These are phyloP conservation scores for Ganoderma sinense DNA, from an alignment of 1,284 basidiomycete genomes.

Conservation along the genomic window DNA sequence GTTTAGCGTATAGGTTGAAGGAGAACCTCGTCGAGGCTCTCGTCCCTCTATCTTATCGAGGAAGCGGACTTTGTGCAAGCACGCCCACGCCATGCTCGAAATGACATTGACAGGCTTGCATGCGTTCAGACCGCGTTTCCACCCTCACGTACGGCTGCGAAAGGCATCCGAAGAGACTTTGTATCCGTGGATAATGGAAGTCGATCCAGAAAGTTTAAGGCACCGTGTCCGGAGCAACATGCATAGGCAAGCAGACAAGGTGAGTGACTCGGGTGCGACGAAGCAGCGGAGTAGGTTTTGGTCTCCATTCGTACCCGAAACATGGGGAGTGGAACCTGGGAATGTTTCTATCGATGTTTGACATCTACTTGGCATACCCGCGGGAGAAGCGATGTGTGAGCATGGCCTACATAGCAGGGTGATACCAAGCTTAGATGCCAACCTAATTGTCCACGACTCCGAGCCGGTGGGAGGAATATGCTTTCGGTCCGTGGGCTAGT, in stretches of 20 bases:
- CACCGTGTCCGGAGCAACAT: not conserved
- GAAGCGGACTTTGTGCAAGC: not conserved
- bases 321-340: not conserved
- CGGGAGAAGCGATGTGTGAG: not conserved
- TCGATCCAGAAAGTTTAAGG: not conserved
- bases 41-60: not conserved
- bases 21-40: not conserved
- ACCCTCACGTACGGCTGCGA: not conserved
- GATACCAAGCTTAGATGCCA: not conserved
- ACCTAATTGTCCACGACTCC: not conserved
- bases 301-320: not conserved
- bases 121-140: not conserved
- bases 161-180: not conserved
- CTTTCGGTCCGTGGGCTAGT: slow-evolving; percentile 29
- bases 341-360: not conserved
- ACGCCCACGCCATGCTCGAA: not conserved
- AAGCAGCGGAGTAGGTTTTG: not conserved
- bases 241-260: not conserved
- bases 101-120: not conserved
- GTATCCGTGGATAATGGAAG: not conserved
- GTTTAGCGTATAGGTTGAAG: not conserved
- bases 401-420: not conserved
- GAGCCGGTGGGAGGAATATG: not conserved
- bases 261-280: not conserved
- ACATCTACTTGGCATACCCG: not conserved